A percentile compares a stretch with the other conserved stretches of the same genome.
Evolutionary conservation across 371 early-diverging fungal species (phyloP).

Genomic region (Sporodiniella umbellata): DNA sequence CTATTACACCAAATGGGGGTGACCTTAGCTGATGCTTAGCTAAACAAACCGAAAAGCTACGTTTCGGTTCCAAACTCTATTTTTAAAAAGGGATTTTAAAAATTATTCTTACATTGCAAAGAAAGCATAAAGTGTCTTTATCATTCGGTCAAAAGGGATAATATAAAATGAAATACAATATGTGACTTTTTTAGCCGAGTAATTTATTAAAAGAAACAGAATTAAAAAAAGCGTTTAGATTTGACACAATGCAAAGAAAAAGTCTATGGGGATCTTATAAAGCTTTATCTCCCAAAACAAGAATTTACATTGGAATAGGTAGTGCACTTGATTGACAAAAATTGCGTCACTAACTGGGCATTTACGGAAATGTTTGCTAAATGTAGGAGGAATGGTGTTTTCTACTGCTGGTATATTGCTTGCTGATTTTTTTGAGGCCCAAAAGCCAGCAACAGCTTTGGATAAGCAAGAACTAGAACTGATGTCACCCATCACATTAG

Average conservation of each 20-base stretch:
- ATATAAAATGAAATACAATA: neutral
- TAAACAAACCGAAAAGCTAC: neutral
- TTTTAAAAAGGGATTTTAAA: neutral
- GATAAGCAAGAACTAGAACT: conserved; percentile 34
- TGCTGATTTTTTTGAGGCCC: conserved; percentile 41
- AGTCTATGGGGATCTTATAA: conserved; percentile 50
- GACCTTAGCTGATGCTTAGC: conserved; percentile 6
- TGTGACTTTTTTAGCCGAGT: neutral
- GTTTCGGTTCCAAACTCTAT: too few species aligned
- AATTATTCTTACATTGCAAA: neutral
- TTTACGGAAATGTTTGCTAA: neutral
- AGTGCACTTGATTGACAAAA: neutral
- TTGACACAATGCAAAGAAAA: conserved; percentile 52
- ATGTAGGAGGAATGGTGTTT: conserved; percentile 48
- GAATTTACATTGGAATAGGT: conserved; percentile 29
- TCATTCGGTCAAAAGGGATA: neutral
- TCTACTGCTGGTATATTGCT: conserved; percentile 39
- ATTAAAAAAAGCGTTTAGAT: too few species aligned
- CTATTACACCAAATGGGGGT: conserved; percentile 20
- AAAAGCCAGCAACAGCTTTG: conserved; percentile 29
- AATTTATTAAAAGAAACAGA: too few species aligned
- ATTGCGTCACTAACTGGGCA: too few species aligned
- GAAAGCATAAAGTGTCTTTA: neutral
- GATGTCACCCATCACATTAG: conserved; percentile 39
- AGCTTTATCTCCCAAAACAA: conserved; percentile 35